Percentiles rank a stretch among this genome's conserved stretches.
phyloP scores from a whole-genome alignment of 2,329 filamentous ascomycete species.

The Colletotrichum agaves region DNA sequence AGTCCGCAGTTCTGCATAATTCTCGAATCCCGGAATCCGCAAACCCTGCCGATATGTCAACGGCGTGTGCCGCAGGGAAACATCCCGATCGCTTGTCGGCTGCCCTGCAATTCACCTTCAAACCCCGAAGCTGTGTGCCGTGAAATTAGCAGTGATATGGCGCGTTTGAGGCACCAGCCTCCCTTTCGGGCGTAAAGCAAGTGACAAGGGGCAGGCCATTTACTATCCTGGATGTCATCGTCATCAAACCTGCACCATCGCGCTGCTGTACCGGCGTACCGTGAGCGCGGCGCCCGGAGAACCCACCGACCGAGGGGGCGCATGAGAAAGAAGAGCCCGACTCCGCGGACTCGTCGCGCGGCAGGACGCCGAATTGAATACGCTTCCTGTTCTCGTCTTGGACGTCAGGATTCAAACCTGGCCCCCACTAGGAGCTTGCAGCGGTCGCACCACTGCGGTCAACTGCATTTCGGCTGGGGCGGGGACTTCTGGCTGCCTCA shows the following conservation, averaged over 20 bases:
- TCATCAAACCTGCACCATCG: constrained; percentile 27
- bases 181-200: constrained; percentile 22
- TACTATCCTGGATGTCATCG: constrained; percentile 26
- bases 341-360: neutral
- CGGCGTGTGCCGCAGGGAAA: constrained; percentile 5
- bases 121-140: constrained; percentile 6
- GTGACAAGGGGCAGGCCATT: neutral
- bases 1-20: neutral
- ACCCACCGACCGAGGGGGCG: neutral
- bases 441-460: neutral
- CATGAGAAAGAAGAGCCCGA: neutral
- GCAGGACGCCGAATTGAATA: neutral
- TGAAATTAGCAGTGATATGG: constrained; percentile 12
- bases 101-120: neutral
- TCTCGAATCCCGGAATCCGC: constrained; percentile 5
- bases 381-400: constrained; percentile 15
- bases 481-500: neutral
- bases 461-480: constrained; percentile 1
- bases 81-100: neutral
- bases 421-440: neutral
- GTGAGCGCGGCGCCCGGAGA: constrained; percentile 6
- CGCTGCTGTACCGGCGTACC: constrained; percentile 12
- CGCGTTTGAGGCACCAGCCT: neutral
- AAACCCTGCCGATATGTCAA: neutral
- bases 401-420: constrained; percentile 19